Evolutionary conservation across 495 filamentous ascomycete species (phyloP), one percentile per base, ranked within the genome.

Genomic region (Tetracladium setigerum): DNA sequence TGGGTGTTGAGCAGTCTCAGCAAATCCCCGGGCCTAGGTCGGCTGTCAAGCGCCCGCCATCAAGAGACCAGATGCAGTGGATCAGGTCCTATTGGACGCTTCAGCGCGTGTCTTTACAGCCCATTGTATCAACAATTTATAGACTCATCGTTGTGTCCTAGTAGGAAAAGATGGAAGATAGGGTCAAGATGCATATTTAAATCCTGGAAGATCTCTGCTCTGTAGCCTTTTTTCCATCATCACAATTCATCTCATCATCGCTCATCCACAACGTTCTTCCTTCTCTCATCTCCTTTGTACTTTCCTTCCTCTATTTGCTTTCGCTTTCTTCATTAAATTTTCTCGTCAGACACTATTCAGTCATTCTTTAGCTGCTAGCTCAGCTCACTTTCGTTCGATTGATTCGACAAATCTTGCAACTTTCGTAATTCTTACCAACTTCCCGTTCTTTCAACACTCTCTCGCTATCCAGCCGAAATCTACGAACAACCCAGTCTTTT

Each of bases 61-160:
- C 30, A 19, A 35, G 32, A 30, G 41, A 19, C 38, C 32, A 12
- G 38, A 22, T 17, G 16, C 4, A 1, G 30, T 35, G 41, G 41
- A 5, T 38, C n/a, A 18, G 12, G 13, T 46, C 47, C 45, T 30
- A 59, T 59, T 59, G 53, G 56, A 31, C 47, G 45, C 12, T 14
- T 13, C 56, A 59, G 56, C 56, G 56, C 22, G 6, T 50, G 56
- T 49, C 53, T 51, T 40, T 14, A 54, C 52, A 44, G 19, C 38
- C 38, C 24, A 30, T 24, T 54, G 56, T 59, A 56, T 56, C 56
- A 59, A 46, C 44, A 49, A 50, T 50, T 54, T 52, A 51, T 59
- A 52, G 56, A 58, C 24, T 55, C 46, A 53, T 50, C 16, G 19
- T 53, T 40, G 44, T 43, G 30, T 49, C 33, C 19, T 41, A 35